Conservation (phyloP, 2,329 filamentous ascomycete genomes). For the Conoideocrella luteorostrata region DNA sequence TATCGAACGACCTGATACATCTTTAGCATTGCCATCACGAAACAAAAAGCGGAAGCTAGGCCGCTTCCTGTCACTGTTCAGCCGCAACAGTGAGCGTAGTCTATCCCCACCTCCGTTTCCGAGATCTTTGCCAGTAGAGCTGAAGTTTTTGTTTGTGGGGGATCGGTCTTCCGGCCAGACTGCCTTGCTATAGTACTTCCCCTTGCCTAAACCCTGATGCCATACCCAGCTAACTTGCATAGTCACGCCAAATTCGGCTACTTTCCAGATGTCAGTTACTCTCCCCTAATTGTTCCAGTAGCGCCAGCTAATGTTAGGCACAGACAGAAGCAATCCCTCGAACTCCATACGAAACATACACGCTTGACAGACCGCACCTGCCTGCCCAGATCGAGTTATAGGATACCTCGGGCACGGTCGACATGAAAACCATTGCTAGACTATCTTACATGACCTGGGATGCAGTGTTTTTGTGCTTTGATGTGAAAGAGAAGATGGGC, state of each 20-base stretch:
- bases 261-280: slow-evolving; percentile 28
- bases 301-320: neutral
- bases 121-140: slow-evolving; percentile 9
- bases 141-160: slow-evolving; percentile 33
- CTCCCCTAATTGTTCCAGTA: neutral
- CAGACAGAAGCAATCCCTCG: slow-evolving; percentile 26
- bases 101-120: slow-evolving; percentile 5
- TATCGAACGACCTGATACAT: too few relatives aligned
- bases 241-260: slow-evolving; percentile 31
- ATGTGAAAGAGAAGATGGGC: slow-evolving; percentile 27
- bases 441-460: slow-evolving; percentile 31
- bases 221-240: neutral
- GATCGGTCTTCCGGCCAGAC: slow-evolving; percentile 27
- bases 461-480: slow-evolving; percentile 32
- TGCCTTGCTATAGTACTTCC: slow-evolving; percentile 29
- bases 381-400: slow-evolving; percentile 28
- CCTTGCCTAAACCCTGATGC: neutral
- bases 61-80: slow-evolving; percentile 1
- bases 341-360: slow-evolving; percentile 30
- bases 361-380: slow-evolving; percentile 18
- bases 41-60: neutral
- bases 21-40: too few relatives aligned
- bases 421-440: slow-evolving; percentile 27
- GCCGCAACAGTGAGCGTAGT: slow-evolving; percentile 16
- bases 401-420: slow-evolving; percentile 34